Base-by-base conservation (phyloP, 345 rosid genomes). In the Sisymbrium altissimum region DNA sequence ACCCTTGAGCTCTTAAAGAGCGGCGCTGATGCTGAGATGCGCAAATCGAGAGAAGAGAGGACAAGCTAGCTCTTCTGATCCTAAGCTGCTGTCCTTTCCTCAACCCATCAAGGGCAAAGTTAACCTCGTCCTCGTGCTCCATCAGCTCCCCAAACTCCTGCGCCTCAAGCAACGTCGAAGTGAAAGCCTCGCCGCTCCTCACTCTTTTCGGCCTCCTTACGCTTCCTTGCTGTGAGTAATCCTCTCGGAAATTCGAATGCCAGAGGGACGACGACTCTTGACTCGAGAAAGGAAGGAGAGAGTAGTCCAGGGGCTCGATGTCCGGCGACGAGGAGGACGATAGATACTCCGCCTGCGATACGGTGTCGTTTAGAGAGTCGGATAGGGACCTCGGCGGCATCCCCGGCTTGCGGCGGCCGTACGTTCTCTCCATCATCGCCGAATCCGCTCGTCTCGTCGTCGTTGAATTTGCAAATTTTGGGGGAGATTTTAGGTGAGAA, bases 81-180 rank as follows among this genome's bases (percentile, higher is more conserved):
- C 97, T 85, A 56, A 83, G 49, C 43, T 90, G 98, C 63, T 89
- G 92, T 6, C 95, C 97, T 39, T 83, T 86, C 84, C 76, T 81
- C 59, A 96, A 74, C 79, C 99, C 99, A 75, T 92, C 99, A 56
- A 96, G 86, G 32, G 98, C 95, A 55, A 92, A 96, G 80, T 96
- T 86, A 59, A 92, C 96, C 86, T 96, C 99, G 45, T 96, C 99
- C 14, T 89, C 91, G 67, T 89, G 91, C 82, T 96, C 99, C 99
- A 96, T 92, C 89, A 92, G 87, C 84, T 92, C 99, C 19, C 99
- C 99, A 13, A 83, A 90, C 81, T 96, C 98, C 87, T 92, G 99
- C 6, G 98, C 88, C 84, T 96, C 98, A 84, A 92, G 90, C 78
- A 96, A 78, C 61, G 98, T 90, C 40, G 98, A 81, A 40, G 89